A percentile compares a stretch with the other conserved stretches of the same genome.
Evolutionary conservation across 768 basidiomycete genomes (phyloP).

Genomic region (Phlebiopsis gigantea): DNA sequence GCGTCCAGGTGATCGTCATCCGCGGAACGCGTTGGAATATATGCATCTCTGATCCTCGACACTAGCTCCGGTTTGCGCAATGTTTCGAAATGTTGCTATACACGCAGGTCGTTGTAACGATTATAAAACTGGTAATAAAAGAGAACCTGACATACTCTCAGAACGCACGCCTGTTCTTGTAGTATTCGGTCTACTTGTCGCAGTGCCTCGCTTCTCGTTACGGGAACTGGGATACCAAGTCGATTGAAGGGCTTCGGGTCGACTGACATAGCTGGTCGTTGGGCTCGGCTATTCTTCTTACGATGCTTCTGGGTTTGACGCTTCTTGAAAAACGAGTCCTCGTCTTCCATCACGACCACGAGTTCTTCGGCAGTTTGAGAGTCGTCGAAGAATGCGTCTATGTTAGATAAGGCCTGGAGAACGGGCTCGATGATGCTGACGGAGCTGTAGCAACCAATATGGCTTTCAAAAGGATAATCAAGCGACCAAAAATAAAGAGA

Average conservation of each 20-base stretch:
- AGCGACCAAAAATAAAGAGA: conserved; percentile 8
- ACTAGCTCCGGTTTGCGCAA: conserved; percentile 9
- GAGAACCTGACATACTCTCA: background rate
- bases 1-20: background rate
- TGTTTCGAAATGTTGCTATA: conserved; percentile 7
- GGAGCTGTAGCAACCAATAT: conserved; percentile 6
- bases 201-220: conserved; percentile 16
- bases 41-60: conserved; percentile 8
- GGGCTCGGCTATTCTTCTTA: conserved; percentile 18
- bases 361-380: background rate
- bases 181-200: conserved; percentile 17
- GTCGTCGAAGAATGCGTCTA: background rate
- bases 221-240: conserved; percentile 26
- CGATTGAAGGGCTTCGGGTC: conserved; percentile 27
- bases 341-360: background rate
- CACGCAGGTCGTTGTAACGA: background rate
- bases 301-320: conserved; percentile 1
- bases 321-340: background rate
- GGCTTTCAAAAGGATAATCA: background rate
- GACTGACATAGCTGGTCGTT: conserved; percentile 7
- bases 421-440: conserved; percentile 1
- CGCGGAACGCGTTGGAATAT: background rate
- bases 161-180: conserved; percentile 19
- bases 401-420: background rate
- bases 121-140: background rate